These are phyloP conservation scores for Phytophthora vignae DNA, from an alignment of 352 stramenopile genomes.

Conservation along the genomic window DNA sequence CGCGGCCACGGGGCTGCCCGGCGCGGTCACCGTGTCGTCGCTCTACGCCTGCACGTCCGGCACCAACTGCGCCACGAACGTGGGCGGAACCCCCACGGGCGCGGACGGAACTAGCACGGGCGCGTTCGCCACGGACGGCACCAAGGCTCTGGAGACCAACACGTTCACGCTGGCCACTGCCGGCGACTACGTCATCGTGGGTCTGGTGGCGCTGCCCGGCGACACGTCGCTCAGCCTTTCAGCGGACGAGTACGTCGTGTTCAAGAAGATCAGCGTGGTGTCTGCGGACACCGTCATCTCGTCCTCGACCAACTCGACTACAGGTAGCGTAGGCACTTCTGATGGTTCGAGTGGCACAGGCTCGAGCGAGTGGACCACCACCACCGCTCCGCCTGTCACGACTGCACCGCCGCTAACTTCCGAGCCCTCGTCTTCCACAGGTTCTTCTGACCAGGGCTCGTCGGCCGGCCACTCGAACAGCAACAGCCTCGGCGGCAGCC, in stretches of 20 bases:
- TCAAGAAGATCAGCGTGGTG: slow-evolving; percentile 75
- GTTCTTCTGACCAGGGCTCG: slow-evolving; percentile 19
- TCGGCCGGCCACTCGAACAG: slow-evolving; percentile 7
- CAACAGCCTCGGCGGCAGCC: slow-evolving; percentile 1
- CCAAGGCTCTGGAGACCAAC: slow-evolving; percentile 55
- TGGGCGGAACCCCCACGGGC: slow-evolving; percentile 50
- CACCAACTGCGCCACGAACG: slow-evolving; percentile 69
- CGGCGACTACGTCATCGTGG: slow-evolving; percentile 74
- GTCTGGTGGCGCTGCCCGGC: slow-evolving; percentile 65
- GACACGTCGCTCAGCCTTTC: slow-evolving; percentile 57
- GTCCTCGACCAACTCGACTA: slow-evolving; percentile 27
- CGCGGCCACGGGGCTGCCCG: slow-evolving; percentile 40
- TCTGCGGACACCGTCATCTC: slow-evolving; percentile 51
- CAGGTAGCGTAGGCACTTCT: slow-evolving; percentile 36
- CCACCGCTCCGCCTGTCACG: slow-evolving; percentile 32
- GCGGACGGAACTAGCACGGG: slow-evolving; percentile 43
- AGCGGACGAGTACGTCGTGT: slow-evolving; percentile 70
- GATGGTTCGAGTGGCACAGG: slow-evolving; percentile 4
- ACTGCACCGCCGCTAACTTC: slow-evolving; percentile 35
- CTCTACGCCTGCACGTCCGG: slow-evolving; percentile 68
- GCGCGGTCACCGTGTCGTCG: slow-evolving; percentile 46
- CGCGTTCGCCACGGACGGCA: slow-evolving; percentile 50
- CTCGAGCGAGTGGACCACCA: slow-evolving; percentile 8
- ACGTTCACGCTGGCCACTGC: slow-evolving; percentile 58
- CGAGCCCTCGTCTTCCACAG: slow-evolving; percentile 33